Percentiles rank a stretch among this genome's conserved stretches.
phyloP scores from a whole-genome alignment of 768 basidiomycete species.

The Naematelia aurantialba region DNA sequence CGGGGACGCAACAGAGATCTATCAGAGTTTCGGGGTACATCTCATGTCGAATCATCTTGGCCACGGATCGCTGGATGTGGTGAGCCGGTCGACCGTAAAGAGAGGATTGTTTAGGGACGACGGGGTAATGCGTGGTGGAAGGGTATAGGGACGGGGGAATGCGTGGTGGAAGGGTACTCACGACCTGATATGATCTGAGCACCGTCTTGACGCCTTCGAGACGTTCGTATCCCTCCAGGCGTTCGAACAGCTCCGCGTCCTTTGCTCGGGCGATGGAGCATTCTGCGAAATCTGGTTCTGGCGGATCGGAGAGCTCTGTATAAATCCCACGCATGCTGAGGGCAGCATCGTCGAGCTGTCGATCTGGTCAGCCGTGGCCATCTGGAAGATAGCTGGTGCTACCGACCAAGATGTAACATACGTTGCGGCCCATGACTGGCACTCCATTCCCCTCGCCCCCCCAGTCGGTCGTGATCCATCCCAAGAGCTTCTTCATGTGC shows the following conservation, averaged over 20 bases:
- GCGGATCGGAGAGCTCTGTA: slow-evolving; percentile 29
- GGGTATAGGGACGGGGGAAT: too few species aligned
- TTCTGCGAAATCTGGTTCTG: slow-evolving; percentile 9
- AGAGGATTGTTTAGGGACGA: too few species aligned
- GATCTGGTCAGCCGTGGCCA: neutral
- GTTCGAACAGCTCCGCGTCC: slow-evolving; percentile 19
- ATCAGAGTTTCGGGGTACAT: neutral
- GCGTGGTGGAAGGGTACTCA: slow-evolving; percentile 7
- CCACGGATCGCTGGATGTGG: slow-evolving; percentile 10
- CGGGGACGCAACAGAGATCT: slow-evolving; percentile 9
- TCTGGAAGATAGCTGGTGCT: too few species aligned
- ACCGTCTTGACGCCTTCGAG: slow-evolving; percentile 19
- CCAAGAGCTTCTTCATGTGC: neutral
- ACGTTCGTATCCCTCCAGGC: slow-evolving; percentile 16
- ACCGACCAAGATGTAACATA: too few species aligned
- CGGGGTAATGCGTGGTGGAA: too few species aligned
- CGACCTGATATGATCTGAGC: slow-evolving; percentile 30
- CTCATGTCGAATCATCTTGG: slow-evolving; percentile 12
- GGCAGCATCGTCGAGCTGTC: neutral
- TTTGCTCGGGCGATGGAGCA: neutral
- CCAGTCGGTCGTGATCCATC: neutral
- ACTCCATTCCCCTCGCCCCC: neutral
- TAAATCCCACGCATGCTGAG: slow-evolving; percentile 30
- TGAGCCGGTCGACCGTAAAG: neutral
- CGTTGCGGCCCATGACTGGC: neutral